Evolutionary conservation across 2,329 filamentous ascomycete genomes (phyloP).

Genomic region (Trichothecium roseum): DNA sequence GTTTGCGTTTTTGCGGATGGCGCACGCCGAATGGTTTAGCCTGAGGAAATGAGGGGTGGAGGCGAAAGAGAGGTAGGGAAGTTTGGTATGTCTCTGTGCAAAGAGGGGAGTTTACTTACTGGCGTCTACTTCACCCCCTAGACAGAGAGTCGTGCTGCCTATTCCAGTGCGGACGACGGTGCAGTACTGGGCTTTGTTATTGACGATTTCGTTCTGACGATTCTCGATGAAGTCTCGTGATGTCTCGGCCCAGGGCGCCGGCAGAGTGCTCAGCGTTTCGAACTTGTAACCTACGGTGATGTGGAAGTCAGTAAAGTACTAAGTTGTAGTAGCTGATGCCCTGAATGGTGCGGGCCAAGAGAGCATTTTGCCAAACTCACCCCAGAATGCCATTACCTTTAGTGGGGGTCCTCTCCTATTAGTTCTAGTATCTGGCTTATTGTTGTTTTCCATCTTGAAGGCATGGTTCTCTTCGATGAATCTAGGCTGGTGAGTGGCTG

Average conservation of each 20-base stretch:
- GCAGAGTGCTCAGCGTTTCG: conserved; percentile 72
- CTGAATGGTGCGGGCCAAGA: not conserved
- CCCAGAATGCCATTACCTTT: conserved; percentile 89
- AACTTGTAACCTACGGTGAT: conserved; percentile 76
- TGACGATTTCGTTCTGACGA: conserved; percentile 61
- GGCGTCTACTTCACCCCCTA: conserved; percentile 91
- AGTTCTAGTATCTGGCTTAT: conserved; percentile 15
- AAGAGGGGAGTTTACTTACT: conserved; percentile 49
- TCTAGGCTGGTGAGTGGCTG: conserved; percentile 30
- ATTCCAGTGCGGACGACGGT: conserved; percentile 86
- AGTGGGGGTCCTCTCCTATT: conserved; percentile 39
- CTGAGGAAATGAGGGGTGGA: too few relatives aligned
- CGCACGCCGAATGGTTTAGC: too few relatives aligned
- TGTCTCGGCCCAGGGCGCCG: conserved; percentile 62
- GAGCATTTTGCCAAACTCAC: conserved; percentile 34
- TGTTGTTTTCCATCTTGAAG: conserved; percentile 50
- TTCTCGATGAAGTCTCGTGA: conserved; percentile 68
- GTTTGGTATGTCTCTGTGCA: not conserved
- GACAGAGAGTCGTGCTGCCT: conserved; percentile 60
- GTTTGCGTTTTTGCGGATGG: conserved; percentile 2
- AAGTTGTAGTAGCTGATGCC: too few relatives aligned
- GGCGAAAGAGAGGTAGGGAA: not conserved
- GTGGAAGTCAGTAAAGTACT: too few relatives aligned
- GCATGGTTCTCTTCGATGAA: conserved; percentile 88
- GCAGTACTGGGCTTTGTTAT: conserved; percentile 91